Evolutionary conservation across 495 filamentous ascomycete species (phyloP).

Genomic region (Massariosphaeria phaeospora): DNA sequence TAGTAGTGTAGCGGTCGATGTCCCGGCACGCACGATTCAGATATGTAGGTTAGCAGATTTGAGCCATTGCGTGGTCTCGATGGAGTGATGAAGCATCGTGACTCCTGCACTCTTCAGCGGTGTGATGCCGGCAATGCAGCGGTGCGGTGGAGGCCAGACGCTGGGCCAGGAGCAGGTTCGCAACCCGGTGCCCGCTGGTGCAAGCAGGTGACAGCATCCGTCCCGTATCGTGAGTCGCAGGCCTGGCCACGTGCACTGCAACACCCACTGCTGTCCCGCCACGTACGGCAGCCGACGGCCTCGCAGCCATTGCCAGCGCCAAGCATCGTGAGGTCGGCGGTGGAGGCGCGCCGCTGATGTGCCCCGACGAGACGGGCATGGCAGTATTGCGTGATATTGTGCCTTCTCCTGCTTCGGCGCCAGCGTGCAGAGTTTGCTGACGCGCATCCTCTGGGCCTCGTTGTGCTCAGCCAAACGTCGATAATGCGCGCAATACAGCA

Average conservation of each 20-base stretch:
- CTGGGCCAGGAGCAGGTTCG: too few species aligned
- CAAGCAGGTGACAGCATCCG: too few species aligned
- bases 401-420: background rate
- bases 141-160: too few species aligned
- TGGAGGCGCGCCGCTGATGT: background rate
- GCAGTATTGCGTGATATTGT: background rate
- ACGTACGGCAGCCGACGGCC: conserved; percentile 10
- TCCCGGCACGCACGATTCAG: too few species aligned
- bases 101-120: too few species aligned
- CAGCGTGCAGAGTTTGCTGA: too few species aligned
- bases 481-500: too few species aligned
- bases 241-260: conserved; percentile 11
- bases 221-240: conserved; percentile 6
- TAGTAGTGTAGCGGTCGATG: background rate
- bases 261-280: conserved; percentile 17
- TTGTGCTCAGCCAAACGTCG: too few species aligned
- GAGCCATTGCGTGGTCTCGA: background rate
- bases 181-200: too few species aligned
- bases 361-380: background rate
- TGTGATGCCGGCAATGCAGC: too few species aligned
- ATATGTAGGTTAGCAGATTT: too few species aligned
- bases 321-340: conserved; percentile 25
- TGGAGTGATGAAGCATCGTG: conserved; percentile 7
- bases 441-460: too few species aligned
- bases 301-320: conserved; percentile 3